Base-by-base conservation (phyloP, 1,139 yeast genomes). In the Blastobotrys petasosporus region DNA sequence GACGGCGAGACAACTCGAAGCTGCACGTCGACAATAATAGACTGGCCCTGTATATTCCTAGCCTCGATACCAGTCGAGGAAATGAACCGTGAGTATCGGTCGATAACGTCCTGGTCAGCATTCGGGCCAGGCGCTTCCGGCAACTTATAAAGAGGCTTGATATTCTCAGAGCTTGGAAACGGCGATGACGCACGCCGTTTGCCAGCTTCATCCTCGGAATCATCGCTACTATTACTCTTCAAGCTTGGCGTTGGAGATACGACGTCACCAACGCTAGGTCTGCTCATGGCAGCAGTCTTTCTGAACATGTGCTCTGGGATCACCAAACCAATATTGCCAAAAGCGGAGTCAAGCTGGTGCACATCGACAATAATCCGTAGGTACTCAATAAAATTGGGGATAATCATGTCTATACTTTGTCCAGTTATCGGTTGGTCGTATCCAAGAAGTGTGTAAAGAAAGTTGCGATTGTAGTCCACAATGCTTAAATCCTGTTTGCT, bases 241-340 rank as follows among this genome's bases (percentile, higher is more conserved):
- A 7, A 20, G 25, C 25, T 7, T 20, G 25, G 25, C 4, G 25
- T 20, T 20, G n/a, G n/a, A n/a, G n/a, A n/a, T 20, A 4, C 25
- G 25, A 4, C 25, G 7, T n/a, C 25, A 20, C 25, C 25, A 7
- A 9, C 32, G 37, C 28, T 15, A 6, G 41, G 45, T 13, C 17
- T 5, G 12, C 31, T 38, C 43, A 47, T 38, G 2, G 47, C 70
- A 16, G 69, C 66, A 32, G 75, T 63, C 51, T 80, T 81, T 53
- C 97, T 73, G 64, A 88, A 87, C 61, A 85, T 83, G 65, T 88
- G 96, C 62, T 88, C 97, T 0, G 96, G 95, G 12, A 88, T 67
- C 0, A 88, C 95, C 68, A 67, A 73, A 58, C 76, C 85, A 51
- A 59, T 75, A 50, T 51, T 67, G 54, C 43, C 35, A n/a, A 44